Percentiles rank a stretch among this genome's conserved stretches.
Evolutionary conservation across 805 yeast species (phyloP).

Genomic region (Candida xiaguanensis): DNA sequence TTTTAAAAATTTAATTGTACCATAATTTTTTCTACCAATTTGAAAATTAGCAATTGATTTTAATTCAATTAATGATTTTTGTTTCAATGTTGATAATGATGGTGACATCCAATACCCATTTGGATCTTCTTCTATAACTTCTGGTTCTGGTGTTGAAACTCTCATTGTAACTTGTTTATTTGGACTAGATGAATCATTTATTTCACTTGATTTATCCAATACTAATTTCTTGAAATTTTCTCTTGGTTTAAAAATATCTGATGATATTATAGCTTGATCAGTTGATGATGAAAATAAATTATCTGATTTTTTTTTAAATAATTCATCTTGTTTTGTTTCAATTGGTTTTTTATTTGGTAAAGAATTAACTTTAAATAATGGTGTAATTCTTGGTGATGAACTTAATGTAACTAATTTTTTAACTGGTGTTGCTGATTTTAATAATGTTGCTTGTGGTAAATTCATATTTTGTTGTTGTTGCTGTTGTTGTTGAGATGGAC

Average conservation of each 20-base stretch:
- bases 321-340: constrained; percentile 10
- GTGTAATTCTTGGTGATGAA: constrained; percentile 57
- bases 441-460: constrained; percentile 26
- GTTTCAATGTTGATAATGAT: constrained; percentile 56
- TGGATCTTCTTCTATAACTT: constrained; percentile 33
- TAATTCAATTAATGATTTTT: constrained; percentile 59
- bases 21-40: constrained; percentile 77
- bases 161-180: constrained; percentile 17
- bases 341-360: constrained; percentile 12
- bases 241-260: constrained; percentile 70
- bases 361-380: constrained; percentile 36
- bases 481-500: constrained; percentile 10
- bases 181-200: constrained; percentile 8
- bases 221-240: constrained; percentile 50
- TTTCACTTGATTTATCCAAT: constrained; percentile 40
- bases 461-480: not conserved
- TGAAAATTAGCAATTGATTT: constrained; percentile 60
- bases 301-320: constrained; percentile 10
- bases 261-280: constrained; percentile 64
- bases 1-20: constrained; percentile 67
- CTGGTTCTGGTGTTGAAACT: constrained; percentile 13
- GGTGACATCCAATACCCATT: constrained; percentile 91
- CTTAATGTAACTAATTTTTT: constrained; percentile 59
- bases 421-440: constrained; percentile 16
- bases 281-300: constrained; percentile 42